Conservation (phyloP, 2,329 filamentous ascomycete genomes). For the Aspergillus felis region DNA sequence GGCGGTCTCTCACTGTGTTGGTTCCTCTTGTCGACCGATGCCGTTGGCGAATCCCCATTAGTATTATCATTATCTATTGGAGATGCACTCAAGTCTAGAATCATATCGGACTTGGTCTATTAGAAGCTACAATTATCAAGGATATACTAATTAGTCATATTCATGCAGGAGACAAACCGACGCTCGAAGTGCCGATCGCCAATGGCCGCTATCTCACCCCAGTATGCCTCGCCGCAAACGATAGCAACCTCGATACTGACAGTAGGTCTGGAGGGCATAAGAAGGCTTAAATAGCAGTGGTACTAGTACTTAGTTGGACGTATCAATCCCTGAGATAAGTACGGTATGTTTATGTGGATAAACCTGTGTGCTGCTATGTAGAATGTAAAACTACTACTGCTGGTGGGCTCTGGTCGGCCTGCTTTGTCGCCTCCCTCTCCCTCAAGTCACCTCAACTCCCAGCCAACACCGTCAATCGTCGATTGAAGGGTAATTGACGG, state of each 20-base stretch:
- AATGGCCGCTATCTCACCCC: too few species aligned
- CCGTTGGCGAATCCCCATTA: too few species aligned
- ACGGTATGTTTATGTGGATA: not conserved
- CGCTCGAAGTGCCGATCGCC: too few species aligned
- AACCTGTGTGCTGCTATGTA: not conserved
- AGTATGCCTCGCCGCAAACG: not conserved
- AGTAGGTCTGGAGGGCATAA: not conserved
- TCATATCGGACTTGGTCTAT: not conserved
- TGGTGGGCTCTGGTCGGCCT: not conserved
- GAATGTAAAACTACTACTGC: not conserved
- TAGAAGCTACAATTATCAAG: not conserved
- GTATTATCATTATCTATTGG: not conserved
- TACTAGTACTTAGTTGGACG: not conserved
- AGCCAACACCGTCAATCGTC: not conserved
- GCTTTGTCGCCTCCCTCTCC: not conserved
- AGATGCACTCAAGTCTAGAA: not conserved
- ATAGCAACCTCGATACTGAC: not conserved
- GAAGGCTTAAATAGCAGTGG: not conserved
- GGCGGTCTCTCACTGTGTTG: conserved; percentile 17
- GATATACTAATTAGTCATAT: not conserved
- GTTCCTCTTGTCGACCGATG: not conserved
- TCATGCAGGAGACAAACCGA: not conserved
- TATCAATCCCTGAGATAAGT: not conserved
- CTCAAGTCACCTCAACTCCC: not conserved
- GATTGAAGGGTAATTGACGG: not conserved